These are phyloP conservation scores for Barbatosphaeria neglecta DNA, from an alignment of 495 filamentous ascomycete genomes.

Conservation along the genomic window DNA sequence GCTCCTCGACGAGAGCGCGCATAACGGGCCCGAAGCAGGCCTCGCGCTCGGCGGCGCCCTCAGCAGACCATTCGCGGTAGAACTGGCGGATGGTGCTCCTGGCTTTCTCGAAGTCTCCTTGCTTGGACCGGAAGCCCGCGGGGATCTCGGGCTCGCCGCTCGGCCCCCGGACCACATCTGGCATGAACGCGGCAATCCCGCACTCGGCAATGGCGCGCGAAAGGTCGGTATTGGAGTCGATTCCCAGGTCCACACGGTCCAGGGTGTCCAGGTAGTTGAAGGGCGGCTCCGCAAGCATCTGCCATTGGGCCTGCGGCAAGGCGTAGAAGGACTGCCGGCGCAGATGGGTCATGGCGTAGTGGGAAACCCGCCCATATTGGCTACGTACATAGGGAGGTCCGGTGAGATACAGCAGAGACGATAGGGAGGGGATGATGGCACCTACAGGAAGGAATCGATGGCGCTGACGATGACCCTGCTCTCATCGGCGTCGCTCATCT, in stretches of 20 bases:
- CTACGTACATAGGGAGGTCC: constrained; percentile 24
- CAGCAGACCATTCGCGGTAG: constrained; percentile 87
- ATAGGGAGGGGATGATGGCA: constrained; percentile 7
- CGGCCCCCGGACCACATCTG: constrained; percentile 3
- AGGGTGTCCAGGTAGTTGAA: constrained; percentile 74
- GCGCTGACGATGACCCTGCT: constrained; percentile 60
- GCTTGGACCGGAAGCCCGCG: too few relatives aligned
- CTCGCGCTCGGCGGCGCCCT: constrained; percentile 59
- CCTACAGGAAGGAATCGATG: constrained; percentile 79
- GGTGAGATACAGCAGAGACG: not conserved
- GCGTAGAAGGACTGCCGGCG: constrained; percentile 85
- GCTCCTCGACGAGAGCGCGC: constrained; percentile 45
- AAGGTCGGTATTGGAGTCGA: constrained; percentile 78
- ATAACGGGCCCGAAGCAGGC: constrained; percentile 67
- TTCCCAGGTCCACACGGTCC: constrained; percentile 69
- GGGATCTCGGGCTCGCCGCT: constrained; percentile 7
- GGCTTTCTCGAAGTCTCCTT: constrained; percentile 75
- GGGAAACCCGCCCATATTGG: constrained; percentile 72
- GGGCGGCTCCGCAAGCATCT: constrained; percentile 64
- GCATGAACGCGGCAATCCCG: constrained; percentile 54
- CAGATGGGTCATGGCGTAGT: constrained; percentile 78
- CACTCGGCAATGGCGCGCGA: constrained; percentile 59
- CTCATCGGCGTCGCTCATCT: constrained; percentile 64
- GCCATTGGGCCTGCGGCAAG: constrained; percentile 71
- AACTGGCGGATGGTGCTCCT: constrained; percentile 83